phyloP scores from a whole-genome alignment of 2,329 filamentous ascomycete genomes.

The Geosmithia morbida region DNA sequence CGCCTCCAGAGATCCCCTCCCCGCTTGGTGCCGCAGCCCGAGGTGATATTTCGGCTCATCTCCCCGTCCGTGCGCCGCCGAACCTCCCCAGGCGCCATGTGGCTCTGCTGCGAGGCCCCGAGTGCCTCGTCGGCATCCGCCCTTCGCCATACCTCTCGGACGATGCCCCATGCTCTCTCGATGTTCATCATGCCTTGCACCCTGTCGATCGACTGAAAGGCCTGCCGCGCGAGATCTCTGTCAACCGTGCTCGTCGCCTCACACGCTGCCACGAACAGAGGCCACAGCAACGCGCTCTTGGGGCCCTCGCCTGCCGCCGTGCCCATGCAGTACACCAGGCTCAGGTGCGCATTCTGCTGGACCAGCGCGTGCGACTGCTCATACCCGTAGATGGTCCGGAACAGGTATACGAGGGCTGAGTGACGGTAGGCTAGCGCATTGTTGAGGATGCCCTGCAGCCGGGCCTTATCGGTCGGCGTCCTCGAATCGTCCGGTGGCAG shows the following conservation, averaged over 20 bases:
- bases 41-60: neutral
- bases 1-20: conserved; percentile 35
- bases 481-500: conserved; percentile 19
- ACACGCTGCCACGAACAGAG: conserved; percentile 47
- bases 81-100: neutral
- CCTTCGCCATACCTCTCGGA: conserved; percentile 46
- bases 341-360: conserved; percentile 34
- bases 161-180: conserved; percentile 42
- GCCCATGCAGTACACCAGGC: conserved; percentile 37
- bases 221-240: conserved; percentile 31
- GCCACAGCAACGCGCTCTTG: conserved; percentile 51
- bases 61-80: neutral
- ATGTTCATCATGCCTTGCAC: conserved; percentile 55
- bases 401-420: conserved; percentile 41
- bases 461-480: conserved; percentile 17
- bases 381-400: conserved; percentile 36
- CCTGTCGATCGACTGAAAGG: conserved; percentile 37
- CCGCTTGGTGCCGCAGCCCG: neutral
- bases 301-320: conserved; percentile 42
- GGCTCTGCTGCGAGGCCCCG: conserved; percentile 15
- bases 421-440: conserved; percentile 47
- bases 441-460: conserved; percentile 39
- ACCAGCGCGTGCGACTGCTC: conserved; percentile 31
- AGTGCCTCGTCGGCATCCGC: conserved; percentile 21
- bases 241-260: conserved; percentile 38